Base-by-base conservation (phyloP, 257 asterid genomes). In the Nicotiana obtusifolia region DNA sequence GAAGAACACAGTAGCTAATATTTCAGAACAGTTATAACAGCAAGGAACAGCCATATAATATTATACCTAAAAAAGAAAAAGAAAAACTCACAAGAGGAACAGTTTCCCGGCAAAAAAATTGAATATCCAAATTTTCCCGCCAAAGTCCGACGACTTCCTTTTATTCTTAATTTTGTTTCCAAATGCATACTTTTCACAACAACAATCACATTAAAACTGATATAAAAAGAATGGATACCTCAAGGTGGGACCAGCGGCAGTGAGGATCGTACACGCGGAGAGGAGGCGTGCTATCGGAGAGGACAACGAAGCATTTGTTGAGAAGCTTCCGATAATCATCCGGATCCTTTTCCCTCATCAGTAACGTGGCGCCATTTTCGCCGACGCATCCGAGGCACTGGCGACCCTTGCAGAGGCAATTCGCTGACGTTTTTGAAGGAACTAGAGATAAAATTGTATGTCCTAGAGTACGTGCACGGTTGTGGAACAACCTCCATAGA, bases 391-490 rank as follows among this genome's bases (percentile, higher is more conserved):
- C 83, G 79, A 92, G 88, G 90, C 99, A 95, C 62, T 91, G 84
- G 66, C 82, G 84, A 14, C 88, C 86, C 44, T 68, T 77, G 81
- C 98, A 95, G 31, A 57, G 85, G 87, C 99, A 95, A 11, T 81
- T 76, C 54, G 68, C 86, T 64, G 84, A 64, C 76, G 84, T 80
- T 22, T 89, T 59, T 1, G 88, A 84, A 28, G 92, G 94, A 73
- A 88, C 53, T 59, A 90, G 66, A 37, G 94, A 87, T n/a, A 88
- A 22, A 28, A 95, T 86, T 10, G 98, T 90, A 22, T 91, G 90
- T n/a, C 85, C 88, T 4, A 95, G 93, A 28, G 97, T 82, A 60
- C 93, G 91, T 10, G 97, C 98, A 13, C 94, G 90, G 82, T 86
- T 49, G 65, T 81, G 85, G 90, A 92, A 95, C 30, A 90, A 64